phyloP scores from a whole-genome alignment of 768 basidiomycete genomes.

The Sistotremastrum suecicum region DNA sequence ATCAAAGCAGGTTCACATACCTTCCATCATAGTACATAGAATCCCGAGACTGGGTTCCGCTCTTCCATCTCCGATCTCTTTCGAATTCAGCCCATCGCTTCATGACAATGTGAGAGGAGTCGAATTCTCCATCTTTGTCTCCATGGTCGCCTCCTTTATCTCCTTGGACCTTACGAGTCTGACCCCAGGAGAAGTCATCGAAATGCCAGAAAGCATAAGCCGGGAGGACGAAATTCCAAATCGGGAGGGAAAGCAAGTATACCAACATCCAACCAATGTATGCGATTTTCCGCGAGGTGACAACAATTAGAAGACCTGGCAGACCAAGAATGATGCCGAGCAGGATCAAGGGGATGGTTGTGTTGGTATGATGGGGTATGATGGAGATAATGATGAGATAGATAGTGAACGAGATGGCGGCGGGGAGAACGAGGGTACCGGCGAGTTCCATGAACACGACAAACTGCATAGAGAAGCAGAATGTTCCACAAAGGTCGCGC shows the following conservation, averaged over 20 bases:
- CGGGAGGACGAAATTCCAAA: slow-evolving; percentile 95
- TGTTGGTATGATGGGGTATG: slow-evolving; percentile 65
- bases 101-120: slow-evolving; percentile 95
- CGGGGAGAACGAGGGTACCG: slow-evolving; percentile 91
- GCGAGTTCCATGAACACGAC: slow-evolving; percentile 97
- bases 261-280: slow-evolving; percentile 97
- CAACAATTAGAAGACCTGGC: slow-evolving; percentile 87
- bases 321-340: slow-evolving; percentile 92
- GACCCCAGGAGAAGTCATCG: slow-evolving; percentile 97
- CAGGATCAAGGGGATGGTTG: slow-evolving; percentile 82
- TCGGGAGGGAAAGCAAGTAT: slow-evolving; percentile 82
- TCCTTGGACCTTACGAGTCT: slow-evolving; percentile 72
- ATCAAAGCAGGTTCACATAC: slow-evolving; percentile 32
- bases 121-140: slow-evolving; percentile 96
- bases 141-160: slow-evolving; percentile 60
- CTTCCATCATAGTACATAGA: slow-evolving; percentile 51
- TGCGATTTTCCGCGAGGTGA: slow-evolving; percentile 86
- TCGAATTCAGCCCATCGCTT: slow-evolving; percentile 99
- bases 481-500: slow-evolving; percentile 96
- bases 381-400: slow-evolving; percentile 84
- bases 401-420: slow-evolving; percentile 92
- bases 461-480: slow-evolving; percentile 99
- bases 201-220: slow-evolving; percentile 99
- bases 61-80: slow-evolving; percentile 88
- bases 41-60: slow-evolving; percentile 70